Percentiles rank a stretch among this genome's conserved stretches.
Conservation (phyloP, 805 yeast species). For the Teunomyces cretensis region DNA sequence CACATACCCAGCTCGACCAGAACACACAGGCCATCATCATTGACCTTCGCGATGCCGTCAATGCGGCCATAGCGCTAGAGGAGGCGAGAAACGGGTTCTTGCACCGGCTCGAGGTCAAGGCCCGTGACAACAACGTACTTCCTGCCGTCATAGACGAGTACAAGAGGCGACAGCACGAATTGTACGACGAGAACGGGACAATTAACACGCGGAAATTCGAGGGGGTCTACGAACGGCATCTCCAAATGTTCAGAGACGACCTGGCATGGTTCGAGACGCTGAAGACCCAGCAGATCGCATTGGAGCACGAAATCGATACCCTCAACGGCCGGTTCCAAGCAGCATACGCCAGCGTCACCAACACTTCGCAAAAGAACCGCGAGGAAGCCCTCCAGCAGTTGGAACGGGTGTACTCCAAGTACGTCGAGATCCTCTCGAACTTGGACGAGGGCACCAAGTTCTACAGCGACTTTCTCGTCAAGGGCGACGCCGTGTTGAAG, state of each 20-base stretch:
- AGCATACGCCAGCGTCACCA: slow-evolving; percentile 9
- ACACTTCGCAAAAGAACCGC: slow-evolving; percentile 34
- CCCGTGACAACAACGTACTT: slow-evolving; percentile 47
- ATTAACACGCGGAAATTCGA: slow-evolving; percentile 35
- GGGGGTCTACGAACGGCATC: slow-evolving; percentile 38
- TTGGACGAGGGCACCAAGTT: slow-evolving; percentile 69
- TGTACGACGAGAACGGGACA: slow-evolving; percentile 15
- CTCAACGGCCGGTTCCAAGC: slow-evolving; percentile 11
- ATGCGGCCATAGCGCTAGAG: slow-evolving; percentile 30
- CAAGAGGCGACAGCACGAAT: slow-evolving; percentile 20
- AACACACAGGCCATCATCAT: slow-evolving; percentile 27
- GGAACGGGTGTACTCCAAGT: slow-evolving; percentile 50
- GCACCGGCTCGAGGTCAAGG: slow-evolving; percentile 43
- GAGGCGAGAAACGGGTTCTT: slow-evolving; percentile 39
- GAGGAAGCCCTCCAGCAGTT: slow-evolving; percentile 51
- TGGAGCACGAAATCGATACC: slow-evolving; percentile 17
- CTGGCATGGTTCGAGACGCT: slow-evolving; percentile 43
- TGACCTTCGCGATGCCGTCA: slow-evolving; percentile 35
- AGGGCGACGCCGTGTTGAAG: slow-evolving; percentile 43
- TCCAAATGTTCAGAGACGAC: slow-evolving; percentile 51
- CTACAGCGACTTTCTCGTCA: slow-evolving; percentile 59
- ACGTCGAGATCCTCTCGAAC: slow-evolving; percentile 56
- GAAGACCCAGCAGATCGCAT: slow-evolving; percentile 25
- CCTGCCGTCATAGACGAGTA: slow-evolving; percentile 54
- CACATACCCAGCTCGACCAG: slow-evolving; percentile 33